Evolutionary conservation across 768 basidiomycete species (phyloP).

Genomic region (Russula earlei): DNA sequence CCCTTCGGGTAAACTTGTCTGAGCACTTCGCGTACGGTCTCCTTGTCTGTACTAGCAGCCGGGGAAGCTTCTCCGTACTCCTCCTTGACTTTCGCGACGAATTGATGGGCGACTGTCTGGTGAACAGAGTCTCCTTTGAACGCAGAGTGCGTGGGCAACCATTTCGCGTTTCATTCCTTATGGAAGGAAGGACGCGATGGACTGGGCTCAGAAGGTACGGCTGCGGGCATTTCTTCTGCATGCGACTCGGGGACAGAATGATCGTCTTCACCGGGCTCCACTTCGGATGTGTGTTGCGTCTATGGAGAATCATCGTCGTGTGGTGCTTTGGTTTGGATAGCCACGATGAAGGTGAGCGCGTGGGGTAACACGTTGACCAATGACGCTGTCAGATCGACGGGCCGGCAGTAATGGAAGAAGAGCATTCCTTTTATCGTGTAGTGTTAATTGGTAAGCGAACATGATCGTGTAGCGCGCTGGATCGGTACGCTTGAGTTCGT

Average conservation of each 20-base stretch:
- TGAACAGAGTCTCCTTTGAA: constrained; percentile 33
- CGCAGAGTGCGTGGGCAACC: no score
- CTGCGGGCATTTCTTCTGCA: background rate
- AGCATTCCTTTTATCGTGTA: no score
- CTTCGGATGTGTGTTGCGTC: background rate
- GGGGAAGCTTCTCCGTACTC: background rate
- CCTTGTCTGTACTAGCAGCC: constrained; percentile 24
- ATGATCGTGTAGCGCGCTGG: no score
- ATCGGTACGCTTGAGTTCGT: no score
- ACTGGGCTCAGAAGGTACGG: constrained; percentile 21
- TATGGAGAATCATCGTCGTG: background rate
- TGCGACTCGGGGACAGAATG: constrained; percentile 4
- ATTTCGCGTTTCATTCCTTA: constrained; percentile 53
- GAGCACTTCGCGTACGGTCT: no score
- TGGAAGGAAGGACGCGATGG: constrained; percentile 41
- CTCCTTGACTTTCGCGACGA: constrained; percentile 47
- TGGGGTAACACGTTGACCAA: no score
- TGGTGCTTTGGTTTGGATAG: no score
- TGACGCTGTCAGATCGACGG: no score
- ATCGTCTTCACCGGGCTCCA: background rate
- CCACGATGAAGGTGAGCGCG: no score
- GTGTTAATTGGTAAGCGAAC: no score
- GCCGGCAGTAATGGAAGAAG: no score
- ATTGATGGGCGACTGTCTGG: constrained; percentile 55
- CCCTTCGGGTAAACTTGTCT: constrained; percentile 24